Base-by-base conservation (phyloP, 805 yeast genomes). In the Hanseniaspora occidentalis region DNA sequence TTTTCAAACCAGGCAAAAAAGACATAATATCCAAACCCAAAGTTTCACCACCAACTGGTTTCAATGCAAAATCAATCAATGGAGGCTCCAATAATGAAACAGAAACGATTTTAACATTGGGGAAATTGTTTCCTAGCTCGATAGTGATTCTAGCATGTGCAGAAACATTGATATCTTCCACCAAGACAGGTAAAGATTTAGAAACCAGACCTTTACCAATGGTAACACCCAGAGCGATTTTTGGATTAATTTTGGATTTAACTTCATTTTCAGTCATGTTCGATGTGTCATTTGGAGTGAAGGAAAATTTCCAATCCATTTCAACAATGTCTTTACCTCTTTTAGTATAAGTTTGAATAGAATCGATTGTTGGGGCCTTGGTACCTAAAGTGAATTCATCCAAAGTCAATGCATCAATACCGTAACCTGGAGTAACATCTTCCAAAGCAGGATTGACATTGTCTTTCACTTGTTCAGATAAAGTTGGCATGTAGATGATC, bases 11-110 rank as follows among this genome's bases (percentile, higher is more conserved):
- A 3, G 94, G 94, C 47, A 83, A 70, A 50, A 82, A 69, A 2
- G 88, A 77, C 94, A 83, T 83, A 49, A 83, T 73, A 62, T 83
- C 94, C 35, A 83, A 54, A 45, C 94, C 94, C 45, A 83, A 69
- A n/a, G 88, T 78, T 56, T 83, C 89, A 62, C 94, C 92, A 57
- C 92, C 92, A 40, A 83, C 80, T 8, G 94, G 94, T 56, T 83
- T 83, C 65, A 83, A 71, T 17, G 77, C 79, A 56, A 81, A 83
- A 54, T 79, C 88, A 53, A 83, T 79, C 23, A 70, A 67, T 29
- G 92, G 92, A 16, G 89, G 80, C 56, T 82, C 89, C 52, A 83
- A 64, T 51, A 83, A 73, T 46, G 77, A 80, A 42, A 82, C 65
- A 16, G 84, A 75, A 7, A 83, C 84, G 49, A 73, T 59, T 45